Evolutionary conservation across 2,329 filamentous ascomycete species (phyloP).

Genomic region (Fusarium virguliforme): DNA sequence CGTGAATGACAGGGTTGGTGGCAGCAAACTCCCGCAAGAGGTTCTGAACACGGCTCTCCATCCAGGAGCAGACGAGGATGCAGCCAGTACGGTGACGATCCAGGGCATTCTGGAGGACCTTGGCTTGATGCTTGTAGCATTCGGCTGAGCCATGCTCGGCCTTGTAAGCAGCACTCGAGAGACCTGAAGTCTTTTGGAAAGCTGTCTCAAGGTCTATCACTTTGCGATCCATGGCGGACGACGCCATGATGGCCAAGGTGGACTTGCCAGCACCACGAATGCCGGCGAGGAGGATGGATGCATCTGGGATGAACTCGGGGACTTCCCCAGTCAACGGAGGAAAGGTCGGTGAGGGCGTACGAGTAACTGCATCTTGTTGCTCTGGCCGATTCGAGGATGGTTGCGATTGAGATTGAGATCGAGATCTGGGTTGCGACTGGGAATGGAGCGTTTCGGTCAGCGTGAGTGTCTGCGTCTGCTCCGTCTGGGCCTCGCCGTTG

Average conservation of each 20-base stretch:
- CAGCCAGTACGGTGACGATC: constrained; percentile 71
- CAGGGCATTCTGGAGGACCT: constrained; percentile 74
- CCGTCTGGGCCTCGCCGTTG: constrained; percentile 35
- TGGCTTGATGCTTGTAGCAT: constrained; percentile 75
- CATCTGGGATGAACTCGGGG: constrained; percentile 69
- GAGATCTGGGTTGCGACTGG: constrained; percentile 32
- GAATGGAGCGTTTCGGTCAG: constrained; percentile 28
- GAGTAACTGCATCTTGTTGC: constrained; percentile 46
- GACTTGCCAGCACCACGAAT: constrained; percentile 83
- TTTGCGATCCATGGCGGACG: constrained; percentile 77
- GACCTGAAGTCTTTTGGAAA: constrained; percentile 76
- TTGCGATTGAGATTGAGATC: constrained; percentile 23
- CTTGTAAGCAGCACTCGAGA: constrained; percentile 75
- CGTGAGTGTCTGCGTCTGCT: constrained; percentile 32
- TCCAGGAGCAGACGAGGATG: constrained; percentile 81
- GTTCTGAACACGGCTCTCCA: constrained; percentile 75
- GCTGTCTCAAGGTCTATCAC: constrained; percentile 79
- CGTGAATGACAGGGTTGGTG: constrained; percentile 79
- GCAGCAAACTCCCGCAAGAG: constrained; percentile 74
- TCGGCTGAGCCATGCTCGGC: constrained; percentile 73
- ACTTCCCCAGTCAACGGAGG: constrained; percentile 51
- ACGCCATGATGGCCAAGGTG: constrained; percentile 82
- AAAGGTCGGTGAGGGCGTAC: constrained; percentile 48
- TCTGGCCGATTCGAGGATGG: constrained; percentile 35
- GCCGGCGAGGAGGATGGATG: constrained; percentile 81